Percentiles rank a stretch among this genome's conserved stretches.
Conservation (phyloP, 2,329 filamentous ascomycete species). For the Penicillium paneum region DNA sequence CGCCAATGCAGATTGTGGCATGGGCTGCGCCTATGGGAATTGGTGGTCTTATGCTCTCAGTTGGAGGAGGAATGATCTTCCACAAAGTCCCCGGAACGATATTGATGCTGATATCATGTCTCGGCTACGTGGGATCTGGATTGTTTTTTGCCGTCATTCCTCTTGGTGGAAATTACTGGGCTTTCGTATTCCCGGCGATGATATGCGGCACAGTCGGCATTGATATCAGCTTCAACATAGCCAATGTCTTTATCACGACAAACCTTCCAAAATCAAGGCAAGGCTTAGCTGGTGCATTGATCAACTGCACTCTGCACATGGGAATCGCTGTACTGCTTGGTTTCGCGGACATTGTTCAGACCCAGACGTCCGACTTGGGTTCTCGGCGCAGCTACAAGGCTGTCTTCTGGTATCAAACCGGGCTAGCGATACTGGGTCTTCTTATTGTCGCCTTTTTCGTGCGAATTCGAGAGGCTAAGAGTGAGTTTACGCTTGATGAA, state of each 20-base stretch:
- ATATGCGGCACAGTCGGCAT: constrained; percentile 66
- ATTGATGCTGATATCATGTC: constrained; percentile 60
- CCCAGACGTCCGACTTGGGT: constrained; percentile 48
- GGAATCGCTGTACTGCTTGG: constrained; percentile 70
- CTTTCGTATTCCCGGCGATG: constrained; percentile 65
- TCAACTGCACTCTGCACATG: constrained; percentile 68
- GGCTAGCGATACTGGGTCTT: constrained; percentile 52
- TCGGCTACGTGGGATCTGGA: constrained; percentile 57
- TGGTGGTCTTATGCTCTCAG: constrained; percentile 64
- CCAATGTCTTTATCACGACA: constrained; percentile 75
- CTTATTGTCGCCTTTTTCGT: constrained; percentile 54
- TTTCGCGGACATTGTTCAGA: constrained; percentile 62
- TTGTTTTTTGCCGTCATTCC: constrained; percentile 66
- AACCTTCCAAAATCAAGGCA: constrained; percentile 64
- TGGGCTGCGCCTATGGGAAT: constrained; percentile 67
- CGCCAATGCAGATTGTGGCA: constrained; percentile 61
- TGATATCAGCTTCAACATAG: constrained; percentile 71
- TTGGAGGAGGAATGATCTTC: constrained; percentile 63
- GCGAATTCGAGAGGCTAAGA: constrained; percentile 54
- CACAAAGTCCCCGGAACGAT: constrained; percentile 63
- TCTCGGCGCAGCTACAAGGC: constrained; percentile 57
- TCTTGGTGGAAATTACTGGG: constrained; percentile 61
- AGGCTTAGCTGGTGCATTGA: constrained; percentile 67
- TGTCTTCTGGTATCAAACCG: constrained; percentile 64
- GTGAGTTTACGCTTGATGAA: constrained; percentile 58